phyloP scores from a whole-genome alignment of 202 grass and related monocot species.

The Hordeum pubiflorum region DNA sequence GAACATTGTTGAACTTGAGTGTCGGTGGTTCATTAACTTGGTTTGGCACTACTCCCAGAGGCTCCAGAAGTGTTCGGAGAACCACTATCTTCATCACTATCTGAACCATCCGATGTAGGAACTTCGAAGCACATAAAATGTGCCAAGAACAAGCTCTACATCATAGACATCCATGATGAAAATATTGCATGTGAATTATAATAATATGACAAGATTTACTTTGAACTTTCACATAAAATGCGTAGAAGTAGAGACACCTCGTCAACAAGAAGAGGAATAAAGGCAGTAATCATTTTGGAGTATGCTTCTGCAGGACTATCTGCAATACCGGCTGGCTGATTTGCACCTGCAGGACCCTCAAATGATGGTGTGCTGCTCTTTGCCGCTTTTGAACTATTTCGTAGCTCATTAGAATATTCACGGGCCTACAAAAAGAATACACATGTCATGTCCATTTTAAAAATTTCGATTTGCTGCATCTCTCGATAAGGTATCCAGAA shows the following conservation, averaged over 20 bases:
- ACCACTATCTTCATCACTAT: conserved; percentile 23
- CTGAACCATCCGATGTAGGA: conserved; percentile 36
- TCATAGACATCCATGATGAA: conserved; percentile 18
- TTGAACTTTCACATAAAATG: conserved; percentile 8
- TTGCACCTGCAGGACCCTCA: conserved; percentile 56
- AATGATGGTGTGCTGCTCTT: conserved; percentile 61
- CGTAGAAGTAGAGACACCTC: conserved; percentile 47
- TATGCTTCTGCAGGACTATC: conserved; percentile 80
- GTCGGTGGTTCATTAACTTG: conserved; percentile 27
- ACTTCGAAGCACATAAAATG: conserved; percentile 99
- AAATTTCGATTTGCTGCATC: background rate
- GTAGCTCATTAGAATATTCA: conserved; percentile 85
- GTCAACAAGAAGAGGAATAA: conserved; percentile 88
- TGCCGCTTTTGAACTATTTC: conserved; percentile 58
- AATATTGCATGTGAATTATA: background rate
- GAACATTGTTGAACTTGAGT: conserved; percentile 8
- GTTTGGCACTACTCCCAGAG: conserved; percentile 38
- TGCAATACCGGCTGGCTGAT: conserved; percentile 37
- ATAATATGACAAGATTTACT: conserved; percentile 14
- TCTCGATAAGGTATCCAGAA: background rate
- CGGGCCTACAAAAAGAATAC: conserved; percentile 46
- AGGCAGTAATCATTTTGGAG: conserved; percentile 79
- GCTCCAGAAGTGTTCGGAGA: conserved; percentile 10
- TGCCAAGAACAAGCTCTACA: conserved; percentile 83
- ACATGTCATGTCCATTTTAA: background rate